Evolutionary conservation across 1,284 basidiomycete genomes (phyloP).

Genomic region (Fomes fomentarius): DNA sequence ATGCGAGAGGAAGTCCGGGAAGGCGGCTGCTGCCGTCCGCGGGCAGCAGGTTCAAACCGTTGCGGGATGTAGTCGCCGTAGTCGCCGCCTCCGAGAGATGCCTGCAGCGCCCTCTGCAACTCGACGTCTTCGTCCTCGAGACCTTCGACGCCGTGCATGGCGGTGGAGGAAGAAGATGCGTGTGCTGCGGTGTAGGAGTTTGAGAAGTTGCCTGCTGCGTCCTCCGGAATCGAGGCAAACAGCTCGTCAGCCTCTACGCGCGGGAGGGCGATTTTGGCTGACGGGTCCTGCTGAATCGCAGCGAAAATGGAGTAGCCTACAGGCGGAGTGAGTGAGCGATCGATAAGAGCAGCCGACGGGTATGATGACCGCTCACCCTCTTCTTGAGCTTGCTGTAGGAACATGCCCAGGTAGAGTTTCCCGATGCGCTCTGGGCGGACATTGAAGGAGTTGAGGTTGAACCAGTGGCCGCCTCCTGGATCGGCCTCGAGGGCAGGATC

Average conservation of each 20-base stretch:
- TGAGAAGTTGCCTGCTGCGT: constrained; percentile 35
- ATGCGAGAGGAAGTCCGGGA: constrained; percentile 1
- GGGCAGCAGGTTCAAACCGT: neutral
- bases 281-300: constrained; percentile 60
- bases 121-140: constrained; percentile 87
- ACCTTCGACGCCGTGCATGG: constrained; percentile 34
- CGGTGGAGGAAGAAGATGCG: constrained; percentile 13
- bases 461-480: constrained; percentile 75
- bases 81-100: constrained; percentile 52
- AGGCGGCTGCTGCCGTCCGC: neutral
- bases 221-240: constrained; percentile 61
- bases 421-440: constrained; percentile 81
- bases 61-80: constrained; percentile 11
- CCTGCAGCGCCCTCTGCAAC: constrained; percentile 84
- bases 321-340: neutral
- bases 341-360: neutral
- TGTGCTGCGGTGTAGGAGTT: constrained; percentile 21
- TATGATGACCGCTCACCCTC: constrained; percentile 55
- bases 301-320: constrained; percentile 90
- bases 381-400: constrained; percentile 84
- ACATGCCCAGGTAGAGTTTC: constrained; percentile 83
- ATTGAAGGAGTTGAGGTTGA: constrained; percentile 87
- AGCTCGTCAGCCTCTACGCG: constrained; percentile 68
- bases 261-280: constrained; percentile 51
- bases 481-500: constrained; percentile 41